Conservation (phyloP, 345 rosid genomes). For the Aurinia saxatilis region DNA sequence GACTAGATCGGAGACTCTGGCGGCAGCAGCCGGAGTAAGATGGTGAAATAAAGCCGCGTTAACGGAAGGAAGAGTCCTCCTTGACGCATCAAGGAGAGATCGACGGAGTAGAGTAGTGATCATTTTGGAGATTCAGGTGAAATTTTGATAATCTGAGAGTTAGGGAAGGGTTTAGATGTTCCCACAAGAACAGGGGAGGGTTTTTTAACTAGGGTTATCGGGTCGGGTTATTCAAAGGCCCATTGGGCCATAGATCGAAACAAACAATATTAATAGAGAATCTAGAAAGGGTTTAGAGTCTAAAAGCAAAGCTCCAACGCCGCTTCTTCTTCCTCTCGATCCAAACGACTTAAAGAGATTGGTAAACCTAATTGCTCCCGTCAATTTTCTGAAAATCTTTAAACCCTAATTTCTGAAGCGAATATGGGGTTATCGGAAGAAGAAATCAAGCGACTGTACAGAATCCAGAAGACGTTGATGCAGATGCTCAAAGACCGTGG, state of each 20-base stretch:
- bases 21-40: constrained; percentile 9
- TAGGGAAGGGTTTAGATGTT: no score
- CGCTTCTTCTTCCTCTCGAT: neutral
- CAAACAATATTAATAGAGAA: no score
- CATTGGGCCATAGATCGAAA: no score
- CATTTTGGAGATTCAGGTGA: constrained; percentile 15
- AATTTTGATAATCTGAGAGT: neutral
- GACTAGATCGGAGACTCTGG: constrained; percentile 8
- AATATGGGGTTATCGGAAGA: constrained; percentile 62
- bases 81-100: constrained; percentile 14
- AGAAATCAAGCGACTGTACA: constrained; percentile 52
- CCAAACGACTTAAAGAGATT: neutral
- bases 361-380: neutral
- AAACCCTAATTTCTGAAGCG: constrained; percentile 1
- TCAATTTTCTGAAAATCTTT: neutral
- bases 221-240: constrained; percentile 2
- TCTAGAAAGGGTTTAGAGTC: neutral
- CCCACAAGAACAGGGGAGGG: no score
- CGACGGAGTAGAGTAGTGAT: constrained; percentile 19
- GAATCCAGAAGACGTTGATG: constrained; percentile 68
- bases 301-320: constrained; percentile 5
- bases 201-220: neutral
- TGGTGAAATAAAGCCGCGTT: constrained; percentile 1
- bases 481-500: constrained; percentile 77
- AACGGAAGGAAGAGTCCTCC: constrained; percentile 5